Base-by-base conservation (phyloP, 495 filamentous ascomycete species). In the Trichodelitschia bisporula region DNA sequence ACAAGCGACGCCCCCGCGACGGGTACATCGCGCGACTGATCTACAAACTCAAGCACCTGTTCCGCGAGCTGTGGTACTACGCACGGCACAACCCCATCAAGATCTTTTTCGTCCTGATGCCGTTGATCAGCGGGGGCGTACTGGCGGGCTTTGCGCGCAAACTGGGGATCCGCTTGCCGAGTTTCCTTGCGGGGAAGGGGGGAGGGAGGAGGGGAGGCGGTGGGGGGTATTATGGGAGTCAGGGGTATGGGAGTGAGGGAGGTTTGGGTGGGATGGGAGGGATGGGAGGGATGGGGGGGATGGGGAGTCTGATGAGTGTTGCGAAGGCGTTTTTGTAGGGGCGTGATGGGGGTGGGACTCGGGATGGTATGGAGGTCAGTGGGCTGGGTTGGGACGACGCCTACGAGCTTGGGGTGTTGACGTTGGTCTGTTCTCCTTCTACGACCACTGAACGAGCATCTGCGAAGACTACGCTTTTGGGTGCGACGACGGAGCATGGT, bases 111-210 rank as follows among this genome's bases (percentile, higher is more conserved):
- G 58, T 86, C 12, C 17, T 31, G 37, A 61, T 90, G 58, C 82
- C 82, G 13, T 57, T 93, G 28, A 54, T 91, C 34, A 77, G 71
- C 0, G 77, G 77, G 29, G 82, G 82, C 4, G 70, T 77, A 16
- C 49, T 93, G 41, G 62, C 64, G 2, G 69, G 66, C 17, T 47
- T 90, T 15, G 56, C 86, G 9, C 61, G 61, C 15, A 65, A 69
- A 49, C 68, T 92, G 45, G 80, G 80, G 0, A 54, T 92, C 25
- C 55, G 68, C 24, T 42, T 92, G 40, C 80, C 82, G 1, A 53
- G 49, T 5, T 49, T 55, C 2, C 39, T 78, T 28, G 51, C 57
- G 40, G 63, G 62, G n/a, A 39, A 62, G 18, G 19, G 36, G 39
- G 50, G 54, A 31, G 51, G 65, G 51, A 45, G 67, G n/a, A 61